Evolutionary conservation across 2,329 filamentous ascomycete genomes (phyloP), one percentile per base, ranked within the genome.

Genomic region (Tolypocladium ovalisporum): DNA sequence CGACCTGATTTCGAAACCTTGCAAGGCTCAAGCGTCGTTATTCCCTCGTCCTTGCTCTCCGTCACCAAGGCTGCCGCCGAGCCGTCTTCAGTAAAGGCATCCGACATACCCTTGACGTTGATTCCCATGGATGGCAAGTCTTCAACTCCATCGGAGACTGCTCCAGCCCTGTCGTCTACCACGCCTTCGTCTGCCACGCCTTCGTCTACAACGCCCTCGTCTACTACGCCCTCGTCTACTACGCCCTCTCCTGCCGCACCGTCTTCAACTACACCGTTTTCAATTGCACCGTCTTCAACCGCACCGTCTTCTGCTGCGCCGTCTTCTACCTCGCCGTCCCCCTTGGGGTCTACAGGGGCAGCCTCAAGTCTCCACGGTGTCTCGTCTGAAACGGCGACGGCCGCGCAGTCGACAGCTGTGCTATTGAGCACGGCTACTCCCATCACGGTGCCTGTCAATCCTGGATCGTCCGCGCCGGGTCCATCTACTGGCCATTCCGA

Each of bases 21-120:
- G 35, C 42, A 52, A 6, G 53, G 47, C n/a, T 54, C 58, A 19
- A 34, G 56, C 13, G 56, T 55, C n/a, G 36, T 54, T 32, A 57
- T 61, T 32, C 56, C 60, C 9, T 56, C 54, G 27, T 61, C 60
- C 3, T 44, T 61, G 44, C 32, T 55, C 24, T 53, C 56, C 13
- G n/a, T 47, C 10, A 36, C 40, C 17, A 27, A 51, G 24, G 27
- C 27, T 15, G 58, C 51, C 9, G 35, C 35, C 13, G 52, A 56
- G 34, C 9, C 52, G 35, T 54, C 52, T n/a, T 51, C 47, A 51
- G 47, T 4, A 24, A 15, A 17, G 13, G 47, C 47, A 29, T 29
- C 35, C 34, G n/a, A 57, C 55, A 24, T 56, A 3, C 39, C 55
- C 15, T 51, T 57, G n/a, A 27, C 22, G 7, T 52, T 57, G 4